A percentile compares a stretch with the other conserved stretches of the same genome.
These are phyloP conservation scores for Ceratobasidium theobromae DNA, from an alignment of 1,284 basidiomycete species.

Conservation along the genomic window DNA sequence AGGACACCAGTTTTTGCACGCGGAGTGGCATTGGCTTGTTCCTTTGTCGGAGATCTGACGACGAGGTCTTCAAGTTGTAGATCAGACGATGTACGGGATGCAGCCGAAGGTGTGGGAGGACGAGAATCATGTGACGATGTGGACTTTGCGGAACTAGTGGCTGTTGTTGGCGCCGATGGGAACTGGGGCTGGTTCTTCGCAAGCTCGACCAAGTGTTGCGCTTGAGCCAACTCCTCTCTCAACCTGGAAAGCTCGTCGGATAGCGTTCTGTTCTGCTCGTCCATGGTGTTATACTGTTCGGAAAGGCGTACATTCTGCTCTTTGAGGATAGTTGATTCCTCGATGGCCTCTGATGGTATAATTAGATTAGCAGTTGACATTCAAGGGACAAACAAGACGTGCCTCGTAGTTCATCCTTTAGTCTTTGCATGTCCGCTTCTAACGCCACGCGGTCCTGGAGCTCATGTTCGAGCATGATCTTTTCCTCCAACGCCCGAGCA, in stretches of 20 bases:
- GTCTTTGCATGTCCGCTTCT: conserved; percentile 89
- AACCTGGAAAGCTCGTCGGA: conserved; percentile 15
- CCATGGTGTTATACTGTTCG: conserved; percentile 40
- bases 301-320: conserved; percentile 58
- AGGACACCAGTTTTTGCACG: conserved; percentile 14
- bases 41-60: neutral
- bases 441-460: conserved; percentile 86
- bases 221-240: conserved; percentile 8
- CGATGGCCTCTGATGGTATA: conserved; percentile 67
- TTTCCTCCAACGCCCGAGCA: conserved; percentile 90
- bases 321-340: conserved; percentile 80
- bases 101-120: conserved; percentile 15
- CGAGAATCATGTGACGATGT: conserved; percentile 15
- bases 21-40: conserved; percentile 6
- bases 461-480: conserved; percentile 95
- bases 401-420: conserved; percentile 95
- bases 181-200: conserved; percentile 4
- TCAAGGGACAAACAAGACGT: conserved; percentile 38
- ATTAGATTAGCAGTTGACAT: conserved; percentile 27
- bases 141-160: conserved; percentile 16
- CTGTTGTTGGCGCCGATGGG: conserved; percentile 21
- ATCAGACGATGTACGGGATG: conserved; percentile 11
- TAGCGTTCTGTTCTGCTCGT: conserved; percentile 28
- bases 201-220: conserved; percentile 17
- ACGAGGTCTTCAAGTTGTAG: conserved; percentile 15